These are phyloP conservation scores for Crucibulum parvulum DNA, from an alignment of 1,284 basidiomycete species.

Conservation along the genomic window DNA sequence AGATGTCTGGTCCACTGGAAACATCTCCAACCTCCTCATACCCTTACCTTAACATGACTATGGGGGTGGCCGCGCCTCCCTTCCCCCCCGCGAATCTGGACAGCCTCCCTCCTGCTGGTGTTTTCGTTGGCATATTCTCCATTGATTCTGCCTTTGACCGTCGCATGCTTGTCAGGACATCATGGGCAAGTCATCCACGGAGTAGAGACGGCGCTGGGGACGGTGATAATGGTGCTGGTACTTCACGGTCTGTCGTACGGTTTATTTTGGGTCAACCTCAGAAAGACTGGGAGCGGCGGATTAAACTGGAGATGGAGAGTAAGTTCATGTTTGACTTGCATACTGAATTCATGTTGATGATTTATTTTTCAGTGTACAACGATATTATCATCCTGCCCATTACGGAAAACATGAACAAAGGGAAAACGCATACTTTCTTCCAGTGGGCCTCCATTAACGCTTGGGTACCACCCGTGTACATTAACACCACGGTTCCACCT, in stretches of 20 bases:
- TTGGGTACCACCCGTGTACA: constrained; percentile 84
- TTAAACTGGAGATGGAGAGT: constrained; percentile 94
- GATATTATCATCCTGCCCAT: constrained; percentile 89
- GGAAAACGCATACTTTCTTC: constrained; percentile 88
- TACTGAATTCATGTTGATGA: not conserved
- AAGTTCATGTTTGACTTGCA: constrained; percentile 38
- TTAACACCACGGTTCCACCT: constrained; percentile 46
- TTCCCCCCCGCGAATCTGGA: constrained; percentile 79
- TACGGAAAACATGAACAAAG: constrained; percentile 91
- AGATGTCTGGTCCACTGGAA: constrained; percentile 52
- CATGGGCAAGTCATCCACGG: constrained; percentile 86
- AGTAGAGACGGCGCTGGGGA: constrained; percentile 76
- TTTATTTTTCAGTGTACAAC: constrained; percentile 73
- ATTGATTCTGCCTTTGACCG: constrained; percentile 88
- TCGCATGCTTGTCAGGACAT: constrained; percentile 88
- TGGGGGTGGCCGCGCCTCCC: constrained; percentile 50
- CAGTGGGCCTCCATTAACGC: constrained; percentile 91
- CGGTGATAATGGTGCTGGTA: constrained; percentile 77
- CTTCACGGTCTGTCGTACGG: constrained; percentile 87
- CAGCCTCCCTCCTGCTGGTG: constrained; percentile 83
- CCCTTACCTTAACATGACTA: constrained; percentile 36
- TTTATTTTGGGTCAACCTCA: constrained; percentile 92
- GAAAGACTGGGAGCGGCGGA: constrained; percentile 78
- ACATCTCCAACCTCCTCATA: constrained; percentile 42
- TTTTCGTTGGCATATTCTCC: constrained; percentile 93